A percentile compares a stretch with the other conserved stretches of the same genome.
Evolutionary conservation across 2,329 filamentous ascomycete genomes (phyloP).

Genomic region (Trichophyton benhamiae): DNA sequence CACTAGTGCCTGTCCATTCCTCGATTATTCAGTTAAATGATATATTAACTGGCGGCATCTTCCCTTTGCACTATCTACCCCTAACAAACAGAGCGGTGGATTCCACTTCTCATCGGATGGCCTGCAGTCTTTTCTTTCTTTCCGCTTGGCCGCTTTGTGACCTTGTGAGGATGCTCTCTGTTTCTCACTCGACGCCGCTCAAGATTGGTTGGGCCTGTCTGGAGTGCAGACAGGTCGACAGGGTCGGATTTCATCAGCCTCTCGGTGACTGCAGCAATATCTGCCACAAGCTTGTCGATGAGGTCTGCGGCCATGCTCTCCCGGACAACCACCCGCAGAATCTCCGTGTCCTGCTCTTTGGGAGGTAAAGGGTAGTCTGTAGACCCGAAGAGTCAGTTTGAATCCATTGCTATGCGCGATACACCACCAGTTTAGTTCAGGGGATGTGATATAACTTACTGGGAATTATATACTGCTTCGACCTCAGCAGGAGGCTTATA

Average conservation of each 20-base stretch:
- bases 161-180: background rate
- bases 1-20: no score
- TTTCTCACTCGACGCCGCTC: constrained; percentile 27
- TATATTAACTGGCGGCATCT: background rate
- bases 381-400: background rate
- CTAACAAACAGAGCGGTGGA: background rate
- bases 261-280: constrained; percentile 51
- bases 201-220: constrained; percentile 27
- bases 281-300: constrained; percentile 49
- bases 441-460: constrained; percentile 30
- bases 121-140: background rate
- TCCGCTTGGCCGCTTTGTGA: background rate
- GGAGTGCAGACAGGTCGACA: constrained; percentile 41
- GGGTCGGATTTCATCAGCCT: constrained; percentile 43
- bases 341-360: constrained; percentile 49
- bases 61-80: background rate
- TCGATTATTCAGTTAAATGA: background rate
- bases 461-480: constrained; percentile 59
- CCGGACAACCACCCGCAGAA: constrained; percentile 54
- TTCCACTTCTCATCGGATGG: background rate
- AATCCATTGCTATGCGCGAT: background rate
- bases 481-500: constrained; percentile 49
- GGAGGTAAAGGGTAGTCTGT: constrained; percentile 54
- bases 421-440: no score
- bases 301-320: constrained; percentile 59